A percentile compares a stretch with the other conserved stretches of the same genome.
Evolutionary conservation across 306 rosid species (phyloP).

Genomic region (Oxytropis ochrocephala): DNA sequence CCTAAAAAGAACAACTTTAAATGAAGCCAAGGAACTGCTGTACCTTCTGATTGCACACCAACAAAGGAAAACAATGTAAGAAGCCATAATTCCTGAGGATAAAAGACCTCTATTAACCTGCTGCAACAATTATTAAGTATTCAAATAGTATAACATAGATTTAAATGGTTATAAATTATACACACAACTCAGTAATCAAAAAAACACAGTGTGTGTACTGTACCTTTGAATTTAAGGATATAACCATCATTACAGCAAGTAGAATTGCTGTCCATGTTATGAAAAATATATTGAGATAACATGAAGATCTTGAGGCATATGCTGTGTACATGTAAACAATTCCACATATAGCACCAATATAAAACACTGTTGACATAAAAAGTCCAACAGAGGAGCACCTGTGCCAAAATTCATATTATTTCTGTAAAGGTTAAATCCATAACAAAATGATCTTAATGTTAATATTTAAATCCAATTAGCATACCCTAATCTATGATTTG

Average conservation of each 20-base stretch:
- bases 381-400: constrained; percentile 82
- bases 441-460: neutral
- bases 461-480: neutral
- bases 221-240: constrained; percentile 80
- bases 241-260: constrained; percentile 54
- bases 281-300: constrained; percentile 75
- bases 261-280: constrained; percentile 82
- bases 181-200: neutral
- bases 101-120: constrained; percentile 87
- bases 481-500: neutral
- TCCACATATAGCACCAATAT: constrained; percentile 60
- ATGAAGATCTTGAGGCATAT: constrained; percentile 44
- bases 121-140: constrained; percentile 34
- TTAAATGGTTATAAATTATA: neutral
- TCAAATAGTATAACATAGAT: neutral
- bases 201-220: neutral
- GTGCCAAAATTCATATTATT: constrained; percentile 18
- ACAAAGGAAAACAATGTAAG: constrained; percentile 74
- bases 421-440: neutral
- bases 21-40: neutral
- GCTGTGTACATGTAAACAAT: constrained; percentile 48
- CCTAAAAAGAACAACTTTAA: neutral
- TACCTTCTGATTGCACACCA: constrained; percentile 88
- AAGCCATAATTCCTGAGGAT: constrained; percentile 91
- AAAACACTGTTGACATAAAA: constrained; percentile 60